These are phyloP conservation scores for Thalia dealbata DNA, from an alignment of 176 grass and related monocot species.

Conservation along the genomic window DNA sequence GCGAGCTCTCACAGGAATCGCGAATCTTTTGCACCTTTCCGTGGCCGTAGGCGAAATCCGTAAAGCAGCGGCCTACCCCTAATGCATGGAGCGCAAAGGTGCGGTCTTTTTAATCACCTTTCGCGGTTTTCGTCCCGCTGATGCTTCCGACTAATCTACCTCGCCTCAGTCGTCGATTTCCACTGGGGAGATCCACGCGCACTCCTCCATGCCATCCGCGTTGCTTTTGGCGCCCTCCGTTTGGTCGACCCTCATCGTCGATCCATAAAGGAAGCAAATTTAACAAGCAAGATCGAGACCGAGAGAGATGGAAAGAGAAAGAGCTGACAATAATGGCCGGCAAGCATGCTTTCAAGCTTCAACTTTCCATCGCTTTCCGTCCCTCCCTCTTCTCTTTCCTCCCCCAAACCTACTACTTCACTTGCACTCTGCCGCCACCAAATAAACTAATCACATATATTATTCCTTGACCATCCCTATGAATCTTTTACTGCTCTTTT, in stretches of 20 bases:
- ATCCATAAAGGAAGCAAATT: not conserved
- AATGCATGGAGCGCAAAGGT: not conserved
- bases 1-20: not conserved
- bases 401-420: constrained; percentile 16
- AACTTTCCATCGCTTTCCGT: constrained; percentile 50
- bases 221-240: not conserved
- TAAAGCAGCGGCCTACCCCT: not conserved
- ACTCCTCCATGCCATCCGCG: not conserved
- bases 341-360: constrained; percentile 89
- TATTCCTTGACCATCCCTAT: not conserved
- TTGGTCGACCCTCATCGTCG: not conserved
- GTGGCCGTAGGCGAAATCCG: not conserved
- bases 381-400: constrained; percentile 42
- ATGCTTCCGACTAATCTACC: constrained; percentile 6
- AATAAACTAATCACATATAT: not conserved
- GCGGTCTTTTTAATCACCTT: not conserved
- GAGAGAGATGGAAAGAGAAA: not conserved
- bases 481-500: too few species aligned
- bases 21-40: not conserved
- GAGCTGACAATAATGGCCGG: constrained; percentile 57
- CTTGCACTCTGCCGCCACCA: constrained; percentile 2
- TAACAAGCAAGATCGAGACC: not conserved
- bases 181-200: not conserved
- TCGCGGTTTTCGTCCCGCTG: not conserved
- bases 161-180: not conserved